Evolutionary conservation across 1,139 yeast genomes (phyloP), one percentile per base, ranked within the genome.

Genomic region (Nakaseomyces nivariensis): DNA sequence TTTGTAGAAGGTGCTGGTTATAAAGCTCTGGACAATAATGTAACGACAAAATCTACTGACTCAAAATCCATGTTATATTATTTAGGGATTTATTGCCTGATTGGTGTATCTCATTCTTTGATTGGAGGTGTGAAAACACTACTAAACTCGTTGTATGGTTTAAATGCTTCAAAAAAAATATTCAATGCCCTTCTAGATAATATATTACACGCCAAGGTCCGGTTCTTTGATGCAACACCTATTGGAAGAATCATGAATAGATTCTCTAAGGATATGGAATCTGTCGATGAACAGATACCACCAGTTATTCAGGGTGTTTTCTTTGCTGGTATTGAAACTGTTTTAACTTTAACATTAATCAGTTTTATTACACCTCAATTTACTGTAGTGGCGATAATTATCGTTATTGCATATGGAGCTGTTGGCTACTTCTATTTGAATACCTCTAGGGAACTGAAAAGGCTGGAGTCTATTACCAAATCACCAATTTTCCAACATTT

Each of bases 401-500:
- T 48, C 24, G 29, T 40, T 17, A n/a, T 48, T 4, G 17, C 52
- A 37, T 48, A 48, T 50, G 38, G 49, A 46, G 6, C 53, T 42
- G 51, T 54, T 40, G 51, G 54, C 31, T 5, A 31, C 27, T 42
- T 47, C n/a, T 51, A 51, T 37, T 37, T 47, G 38, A 37, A 45
- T 13, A 49, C 52, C 1, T 48, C 50, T 2, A 48, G 58, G 34
- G 58, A 81, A 58, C 67, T 85, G 53, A 85, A 85, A 67, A 76
- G 95, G 56, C 68, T 85, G 57, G 94, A 86, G 62, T 84, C 94
- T 3, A 60, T 75, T 5, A 72, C 79, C 58, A 74, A 94, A 62
- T 85, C 95, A 0, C 73, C 74, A 51, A 87, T 85, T 49, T 85
- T 81, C 68, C 75, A 84, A 51, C 81, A 82, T 56, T 84, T 85